Base-by-base conservation (phyloP, 331 rosid species). In the Acacia pycnantha region DNA sequence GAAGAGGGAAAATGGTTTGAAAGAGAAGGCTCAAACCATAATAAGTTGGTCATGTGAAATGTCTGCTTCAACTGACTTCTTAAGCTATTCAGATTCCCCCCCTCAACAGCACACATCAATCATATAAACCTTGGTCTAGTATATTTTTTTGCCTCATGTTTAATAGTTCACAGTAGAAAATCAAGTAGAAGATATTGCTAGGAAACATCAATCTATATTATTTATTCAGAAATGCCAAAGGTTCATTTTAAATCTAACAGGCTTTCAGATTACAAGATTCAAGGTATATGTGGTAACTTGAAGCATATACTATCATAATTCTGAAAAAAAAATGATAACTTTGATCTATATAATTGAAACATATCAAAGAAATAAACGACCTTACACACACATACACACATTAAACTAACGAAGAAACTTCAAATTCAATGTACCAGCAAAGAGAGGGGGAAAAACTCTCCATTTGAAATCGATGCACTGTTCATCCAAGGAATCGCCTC, bases 231-330 rank as follows among this genome's bases (percentile, higher is more conserved):
- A 22, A 37, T 8, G 24, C 66, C 67, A 51, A 51, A 64, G 73
- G 41, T 11, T 35, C 19, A 76, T 19, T 47, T 31, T 26, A 75
- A 79, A 70, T 59, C 33, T 43, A 80, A 74, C 64, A 37, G 47
- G 62, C 56, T 56, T 26, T 4, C 51, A 78, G 4, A 58, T 59
- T 41, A 66, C 62, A 29, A 77, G 33, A 77, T 81, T 80, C 46
- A 56, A 54, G 22, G 54, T 41, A 41, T 8, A 41, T 80, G 53
- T 1, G 21, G 29, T 19, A 67, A 37, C 8, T 31, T 48, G 44
- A 51, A 61, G 31, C 10, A 11, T 29, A 11, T 12, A 51, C 1
- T 18, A 51, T 51, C 16, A 51, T 51, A 10, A 51, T 51, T 7
- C 27, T 0, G 13, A 1, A 47, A 21, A 9, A 0, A 56, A n/a